Evolutionary conservation across 495 filamentous ascomycete species (phyloP).

Genomic region (Neurospora sp.): DNA sequence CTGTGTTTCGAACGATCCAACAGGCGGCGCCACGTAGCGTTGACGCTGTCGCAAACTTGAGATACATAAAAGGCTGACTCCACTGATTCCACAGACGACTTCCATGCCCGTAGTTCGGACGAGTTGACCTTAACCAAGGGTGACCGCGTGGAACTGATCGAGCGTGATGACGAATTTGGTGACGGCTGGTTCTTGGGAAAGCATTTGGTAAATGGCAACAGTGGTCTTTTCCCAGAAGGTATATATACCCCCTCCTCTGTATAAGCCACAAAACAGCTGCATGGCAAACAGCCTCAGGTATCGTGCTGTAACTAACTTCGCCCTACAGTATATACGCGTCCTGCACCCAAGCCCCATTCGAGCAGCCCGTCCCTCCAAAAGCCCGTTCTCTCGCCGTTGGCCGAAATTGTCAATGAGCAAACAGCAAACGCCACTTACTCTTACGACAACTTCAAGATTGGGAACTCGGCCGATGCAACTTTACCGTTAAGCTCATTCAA

Average conservation of each 20-base stretch:
- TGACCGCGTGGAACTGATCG: constrained; percentile 82
- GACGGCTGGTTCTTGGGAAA: constrained; percentile 96
- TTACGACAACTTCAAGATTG: constrained; percentile 5
- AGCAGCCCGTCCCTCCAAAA: constrained; percentile 15
- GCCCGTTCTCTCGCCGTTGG: constrained; percentile 20
- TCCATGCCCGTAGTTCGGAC: constrained; percentile 79
- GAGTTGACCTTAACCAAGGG: constrained; percentile 82
- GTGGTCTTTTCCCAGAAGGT: constrained; percentile 88
- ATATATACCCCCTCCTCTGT: constrained; percentile 16
- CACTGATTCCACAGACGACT: constrained; percentile 52
- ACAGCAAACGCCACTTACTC: constrained; percentile 10
- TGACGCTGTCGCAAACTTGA: not conserved
- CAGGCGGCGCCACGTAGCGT: not conserved
- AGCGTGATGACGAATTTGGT: constrained; percentile 93
- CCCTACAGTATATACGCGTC: constrained; percentile 43
- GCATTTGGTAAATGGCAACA: constrained; percentile 62
- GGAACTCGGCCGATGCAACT: constrained; percentile 20
- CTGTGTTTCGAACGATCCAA: not conserved
- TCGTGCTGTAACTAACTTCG: constrained; percentile 7
- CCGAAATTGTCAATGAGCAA: constrained; percentile 20
- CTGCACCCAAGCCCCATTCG: constrained; percentile 31
- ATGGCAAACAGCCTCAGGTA: not conserved
- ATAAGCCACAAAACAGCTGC: not conserved
- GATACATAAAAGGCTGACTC: constrained; percentile 8
- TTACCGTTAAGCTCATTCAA: constrained; percentile 32